Evolutionary conservation across 306 rosid genomes (phyloP).

Genomic region (Herpetospermum pedunculosum): DNA sequence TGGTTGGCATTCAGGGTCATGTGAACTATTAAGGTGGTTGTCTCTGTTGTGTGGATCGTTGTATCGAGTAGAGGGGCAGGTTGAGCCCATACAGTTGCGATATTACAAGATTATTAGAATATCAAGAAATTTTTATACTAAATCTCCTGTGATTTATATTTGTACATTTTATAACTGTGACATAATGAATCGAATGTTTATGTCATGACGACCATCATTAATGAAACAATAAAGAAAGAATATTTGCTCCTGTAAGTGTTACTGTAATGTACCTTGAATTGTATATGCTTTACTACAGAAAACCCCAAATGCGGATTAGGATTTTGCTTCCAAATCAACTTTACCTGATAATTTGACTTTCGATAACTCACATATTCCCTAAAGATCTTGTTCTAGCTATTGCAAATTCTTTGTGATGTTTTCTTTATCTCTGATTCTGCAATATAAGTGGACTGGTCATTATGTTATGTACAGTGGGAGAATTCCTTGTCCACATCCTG

Average conservation of each 20-base stretch:
- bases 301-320: background rate
- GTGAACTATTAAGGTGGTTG: background rate
- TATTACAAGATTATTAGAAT: background rate
- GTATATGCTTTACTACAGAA: background rate
- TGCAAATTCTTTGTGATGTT: background rate
- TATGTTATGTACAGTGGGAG: slow-evolving; percentile 34
- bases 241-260: background rate
- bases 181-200: background rate
- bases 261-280: background rate
- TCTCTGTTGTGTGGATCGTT: background rate
- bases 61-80: background rate
- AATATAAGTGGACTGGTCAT: background rate
- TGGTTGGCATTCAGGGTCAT: background rate
- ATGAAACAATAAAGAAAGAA: background rate
- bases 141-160: too few relatives aligned
- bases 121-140: background rate
- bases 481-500: slow-evolving; percentile 85
- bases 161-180: too few relatives aligned
- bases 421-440: background rate
- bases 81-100: background rate
- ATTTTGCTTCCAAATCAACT: background rate
- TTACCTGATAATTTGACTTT: background rate
- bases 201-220: background rate
- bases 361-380: background rate
- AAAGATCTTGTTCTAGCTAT: background rate